Evolutionary conservation across 371 early-diverging fungal species (phyloP), one percentile per base, ranked within the genome.

Genomic region (Apophysomyces variabilis): DNA sequence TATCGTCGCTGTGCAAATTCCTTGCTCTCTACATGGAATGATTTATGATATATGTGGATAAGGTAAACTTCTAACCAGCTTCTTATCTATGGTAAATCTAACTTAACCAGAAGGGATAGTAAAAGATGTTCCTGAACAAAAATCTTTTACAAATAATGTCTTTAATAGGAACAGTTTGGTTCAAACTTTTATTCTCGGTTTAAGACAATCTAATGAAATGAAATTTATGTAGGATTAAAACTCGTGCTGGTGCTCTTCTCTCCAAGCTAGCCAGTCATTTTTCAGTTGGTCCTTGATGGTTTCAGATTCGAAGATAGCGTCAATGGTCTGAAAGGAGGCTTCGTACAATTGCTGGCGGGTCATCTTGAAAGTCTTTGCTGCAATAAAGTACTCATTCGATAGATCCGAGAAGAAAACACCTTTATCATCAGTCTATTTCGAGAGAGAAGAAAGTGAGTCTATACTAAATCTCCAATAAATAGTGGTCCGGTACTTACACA

Each of bases 361-460:
- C 58, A 85, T 38, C 0, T 70, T 63, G 59, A 85, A 84, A 6
- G 77, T 69, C 32, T 66, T 62, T 26, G 71, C 78, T 38, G 83
- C 80, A 6, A 78, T 57, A 13, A 46, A 62, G 60, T 85, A 87
- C 57, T 87, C 87, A 38, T 78, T 72, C 1, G 86, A 84, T 38
- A 79, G 68, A n/a, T 77, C 72, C 11, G 83, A 82, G 47, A 76
- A 76, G 61, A 85, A 87, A 4, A 87, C 82, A 45, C 87, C 87
- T 44, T 84, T 85, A 64, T 87, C 87, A 59, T 87, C 87, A 21
- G 87, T 85, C 86, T 86, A 59, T 47, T 36, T 26, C 8, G n/a
- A 64, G 38, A 11, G 36, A 57, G 6, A 14, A 65, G 21, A 21
- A 32, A 32, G 56, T 46, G 6, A 39, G 14, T 18, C 37, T 11